Conservation (phyloP, 345 rosid species). For the Microthlaspi erraticum region DNA sequence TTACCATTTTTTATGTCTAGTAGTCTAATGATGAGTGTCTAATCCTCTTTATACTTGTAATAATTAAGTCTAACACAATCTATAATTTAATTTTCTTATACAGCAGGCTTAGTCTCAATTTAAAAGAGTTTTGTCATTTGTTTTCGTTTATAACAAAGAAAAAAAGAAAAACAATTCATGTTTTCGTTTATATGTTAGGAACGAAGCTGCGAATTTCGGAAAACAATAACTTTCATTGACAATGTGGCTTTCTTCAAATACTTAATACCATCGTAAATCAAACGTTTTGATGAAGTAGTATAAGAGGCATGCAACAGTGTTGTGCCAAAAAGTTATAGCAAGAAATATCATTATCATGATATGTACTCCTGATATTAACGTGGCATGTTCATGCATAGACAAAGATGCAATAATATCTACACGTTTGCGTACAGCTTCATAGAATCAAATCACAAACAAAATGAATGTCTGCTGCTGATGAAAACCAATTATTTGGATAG, state of each 20-base stretch:
- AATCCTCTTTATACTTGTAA: conserved; percentile 31
- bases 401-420: conserved; percentile 41
- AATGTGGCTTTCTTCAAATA: not conserved
- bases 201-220: not conserved
- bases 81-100: conserved; percentile 6
- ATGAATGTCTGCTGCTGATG: conserved; percentile 34
- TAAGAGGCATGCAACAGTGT: conserved; percentile 42
- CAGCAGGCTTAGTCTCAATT: not conserved
- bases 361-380: conserved; percentile 33
- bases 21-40: conserved; percentile 41
- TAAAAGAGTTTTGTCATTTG: not conserved
- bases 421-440: conserved; percentile 39
- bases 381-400: conserved; percentile 44
- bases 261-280: not conserved
- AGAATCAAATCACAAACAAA: conserved; percentile 27
- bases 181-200: not conserved
- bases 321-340: conserved; percentile 42
- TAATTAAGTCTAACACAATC: not conserved
- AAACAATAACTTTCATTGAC: not conserved
- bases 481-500: conserved; percentile 37
- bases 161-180: not conserved
- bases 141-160: not conserved
- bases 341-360: conserved; percentile 30
- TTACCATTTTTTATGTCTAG: conserved; percentile 38
- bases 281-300: conserved; percentile 29